phyloP scores from a whole-genome alignment of 139 green algal genomes.

The Tetraselmis chui region DNA sequence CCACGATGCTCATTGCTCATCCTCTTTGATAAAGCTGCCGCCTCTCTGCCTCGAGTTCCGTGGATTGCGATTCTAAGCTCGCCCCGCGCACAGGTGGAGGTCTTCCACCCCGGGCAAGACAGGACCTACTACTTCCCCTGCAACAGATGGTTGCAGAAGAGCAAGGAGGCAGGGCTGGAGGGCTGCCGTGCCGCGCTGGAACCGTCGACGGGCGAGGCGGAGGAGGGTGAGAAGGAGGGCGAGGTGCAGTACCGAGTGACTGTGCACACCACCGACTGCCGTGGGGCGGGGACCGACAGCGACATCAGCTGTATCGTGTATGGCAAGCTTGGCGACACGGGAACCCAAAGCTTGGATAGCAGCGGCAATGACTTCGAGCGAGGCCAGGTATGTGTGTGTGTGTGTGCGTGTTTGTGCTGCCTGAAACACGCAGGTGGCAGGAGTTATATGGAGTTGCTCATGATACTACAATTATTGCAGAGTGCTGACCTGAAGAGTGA shows the following conservation, averaged over 20 bases:
- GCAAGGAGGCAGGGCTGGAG: conserved; percentile 15
- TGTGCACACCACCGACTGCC: conserved; percentile 24
- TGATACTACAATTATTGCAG: not conserved
- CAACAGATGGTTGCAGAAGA: conserved; percentile 33
- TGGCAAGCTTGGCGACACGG: conserved; percentile 33
- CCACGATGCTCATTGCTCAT: too few relatives aligned
- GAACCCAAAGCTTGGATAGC: conserved; percentile 17
- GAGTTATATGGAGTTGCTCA: not conserved
- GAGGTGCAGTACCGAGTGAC: conserved; percentile 32
- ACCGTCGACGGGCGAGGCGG: not conserved
- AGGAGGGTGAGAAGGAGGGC: conserved; percentile 15
- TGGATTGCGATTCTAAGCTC: too few relatives aligned
- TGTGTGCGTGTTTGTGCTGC: conserved; percentile 41
- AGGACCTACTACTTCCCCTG: conserved; percentile 38
- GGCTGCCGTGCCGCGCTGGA: conserved; percentile 4
- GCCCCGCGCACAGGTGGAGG: conserved; percentile 22
- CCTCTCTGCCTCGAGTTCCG: too few relatives aligned
- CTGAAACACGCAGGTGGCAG: not conserved
- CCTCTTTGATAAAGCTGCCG: too few relatives aligned
- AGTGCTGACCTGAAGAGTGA: conserved; percentile 35
- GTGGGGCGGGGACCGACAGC: conserved; percentile 1
- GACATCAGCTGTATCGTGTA: conserved; percentile 19
- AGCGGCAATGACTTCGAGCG: conserved; percentile 36
- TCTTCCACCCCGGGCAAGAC: conserved; percentile 34
- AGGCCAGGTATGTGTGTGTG: conserved; percentile 1